Percentiles rank a stretch among this genome's conserved stretches.
Conservation (phyloP, 2,329 filamentous ascomycete species). For the Ophiostoma sp. region DNA sequence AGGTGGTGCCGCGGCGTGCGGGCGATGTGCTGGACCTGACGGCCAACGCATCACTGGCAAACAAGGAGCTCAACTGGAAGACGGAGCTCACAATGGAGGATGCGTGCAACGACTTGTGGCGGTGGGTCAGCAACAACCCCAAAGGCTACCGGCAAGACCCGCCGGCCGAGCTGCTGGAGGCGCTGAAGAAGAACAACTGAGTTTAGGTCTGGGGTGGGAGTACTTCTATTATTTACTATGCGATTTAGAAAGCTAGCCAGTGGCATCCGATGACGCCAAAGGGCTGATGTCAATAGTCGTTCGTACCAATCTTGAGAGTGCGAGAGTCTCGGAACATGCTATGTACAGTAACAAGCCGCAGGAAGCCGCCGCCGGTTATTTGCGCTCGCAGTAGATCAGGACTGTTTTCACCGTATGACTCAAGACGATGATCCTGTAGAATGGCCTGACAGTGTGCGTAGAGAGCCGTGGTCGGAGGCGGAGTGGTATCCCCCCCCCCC, state of each 20-base stretch:
- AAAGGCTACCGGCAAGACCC: constrained; percentile 89
- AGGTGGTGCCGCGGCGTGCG: constrained; percentile 73
- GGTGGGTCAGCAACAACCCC: constrained; percentile 95
- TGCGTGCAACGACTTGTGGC: constrained; percentile 90
- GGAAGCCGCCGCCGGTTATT: no score
- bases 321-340: no score
- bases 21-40: constrained; percentile 95
- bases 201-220: background rate
- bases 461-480: constrained; percentile 2
- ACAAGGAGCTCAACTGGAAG: constrained; percentile 87
- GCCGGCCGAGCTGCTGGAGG: constrained; percentile 72
- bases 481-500: constrained; percentile 1
- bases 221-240: constrained; percentile 1
- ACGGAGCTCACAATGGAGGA: constrained; percentile 85
- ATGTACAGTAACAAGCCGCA: no score
- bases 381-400: no score
- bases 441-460: background rate
- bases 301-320: no score
- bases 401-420: background rate
- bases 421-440: background rate
- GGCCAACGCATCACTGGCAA: constrained; percentile 80
- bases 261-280: background rate
- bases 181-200: constrained; percentile 36
- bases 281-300: background rate
- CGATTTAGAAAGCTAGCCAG: background rate